A percentile compares a stretch with the other conserved stretches of the same genome.
phyloP scores from a whole-genome alignment of 2,329 filamentous ascomycete genomes.

The Ophiostoma angusticollis region DNA sequence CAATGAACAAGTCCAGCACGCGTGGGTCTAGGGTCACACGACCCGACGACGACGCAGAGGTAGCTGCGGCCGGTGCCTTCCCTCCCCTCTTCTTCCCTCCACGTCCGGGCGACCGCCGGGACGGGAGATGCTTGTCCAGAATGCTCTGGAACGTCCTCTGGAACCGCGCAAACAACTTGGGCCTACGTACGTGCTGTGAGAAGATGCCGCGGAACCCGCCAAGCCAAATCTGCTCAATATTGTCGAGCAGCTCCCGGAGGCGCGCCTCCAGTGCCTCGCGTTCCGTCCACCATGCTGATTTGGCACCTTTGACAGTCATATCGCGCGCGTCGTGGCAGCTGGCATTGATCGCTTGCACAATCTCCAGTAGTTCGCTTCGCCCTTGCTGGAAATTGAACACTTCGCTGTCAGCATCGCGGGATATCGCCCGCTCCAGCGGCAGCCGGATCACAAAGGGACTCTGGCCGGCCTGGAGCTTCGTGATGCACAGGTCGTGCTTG shows the following conservation, averaged over 20 bases:
- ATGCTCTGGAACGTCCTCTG: slow-evolving; percentile 65
- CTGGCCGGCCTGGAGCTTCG: slow-evolving; percentile 63
- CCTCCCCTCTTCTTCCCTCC: slow-evolving; percentile 32
- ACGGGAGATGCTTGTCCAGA: slow-evolving; percentile 75
- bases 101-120: slow-evolving; percentile 47
- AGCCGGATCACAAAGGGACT: slow-evolving; percentile 78
- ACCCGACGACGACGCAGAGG: slow-evolving; percentile 11
- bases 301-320: slow-evolving; percentile 60
- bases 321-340: slow-evolving; percentile 64
- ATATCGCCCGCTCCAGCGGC: slow-evolving; percentile 70
- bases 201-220: slow-evolving; percentile 94
- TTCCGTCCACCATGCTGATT: slow-evolving; percentile 80
- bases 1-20: slow-evolving; percentile 79
- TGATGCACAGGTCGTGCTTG: slow-evolving; percentile 73
- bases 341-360: slow-evolving; percentile 69
- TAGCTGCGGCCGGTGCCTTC: slow-evolving; percentile 16
- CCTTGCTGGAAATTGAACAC: slow-evolving; percentile 76
- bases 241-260: slow-evolving; percentile 64
- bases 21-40: slow-evolving; percentile 40
- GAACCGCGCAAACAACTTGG: slow-evolving; percentile 59
- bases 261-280: slow-evolving; percentile 67
- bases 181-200: slow-evolving; percentile 53
- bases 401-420: slow-evolving; percentile 54
- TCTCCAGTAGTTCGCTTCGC: slow-evolving; percentile 64
- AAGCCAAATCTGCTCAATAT: slow-evolving; percentile 87